Conservation (phyloP, 768 basidiomycete genomes). For the Pleurotus tuoliensis region DNA sequence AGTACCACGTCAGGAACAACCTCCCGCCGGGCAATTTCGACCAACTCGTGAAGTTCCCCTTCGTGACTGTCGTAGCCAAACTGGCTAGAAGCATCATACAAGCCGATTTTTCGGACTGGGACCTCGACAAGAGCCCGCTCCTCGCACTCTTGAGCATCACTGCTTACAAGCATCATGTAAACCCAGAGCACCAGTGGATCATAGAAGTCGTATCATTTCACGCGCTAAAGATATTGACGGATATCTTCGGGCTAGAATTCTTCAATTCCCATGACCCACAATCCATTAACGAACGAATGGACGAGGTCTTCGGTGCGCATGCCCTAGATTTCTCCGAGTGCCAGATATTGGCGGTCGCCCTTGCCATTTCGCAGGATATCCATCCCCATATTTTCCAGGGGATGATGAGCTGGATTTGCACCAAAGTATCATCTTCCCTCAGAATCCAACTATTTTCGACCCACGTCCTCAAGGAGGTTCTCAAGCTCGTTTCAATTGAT, state of each 20-base stretch:
- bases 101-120: background rate
- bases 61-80: background rate
- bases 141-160: background rate
- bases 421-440: background rate
- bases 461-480: slow-evolving; percentile 1
- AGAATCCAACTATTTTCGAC: background rate
- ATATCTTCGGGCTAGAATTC: background rate
- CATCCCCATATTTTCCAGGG: slow-evolving; percentile 1
- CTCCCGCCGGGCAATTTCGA: background rate
- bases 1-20: background rate
- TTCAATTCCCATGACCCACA: background rate
- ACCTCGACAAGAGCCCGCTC: background rate
- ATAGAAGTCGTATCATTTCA: slow-evolving; percentile 1
- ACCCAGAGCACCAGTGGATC: background rate
- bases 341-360: background rate
- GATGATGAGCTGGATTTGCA: slow-evolving; percentile 1
- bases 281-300: background rate
- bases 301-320: background rate
- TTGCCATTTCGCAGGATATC: background rate
- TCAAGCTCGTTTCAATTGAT: background rate
- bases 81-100: background rate
- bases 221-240: background rate
- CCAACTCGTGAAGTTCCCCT: slow-evolving; percentile 1
- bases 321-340: slow-evolving; percentile 3
- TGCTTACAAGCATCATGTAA: background rate